These are phyloP conservation scores for Hyphopichia fennica DNA, from an alignment of 1,139 yeast genomes.

Conservation along the genomic window DNA sequence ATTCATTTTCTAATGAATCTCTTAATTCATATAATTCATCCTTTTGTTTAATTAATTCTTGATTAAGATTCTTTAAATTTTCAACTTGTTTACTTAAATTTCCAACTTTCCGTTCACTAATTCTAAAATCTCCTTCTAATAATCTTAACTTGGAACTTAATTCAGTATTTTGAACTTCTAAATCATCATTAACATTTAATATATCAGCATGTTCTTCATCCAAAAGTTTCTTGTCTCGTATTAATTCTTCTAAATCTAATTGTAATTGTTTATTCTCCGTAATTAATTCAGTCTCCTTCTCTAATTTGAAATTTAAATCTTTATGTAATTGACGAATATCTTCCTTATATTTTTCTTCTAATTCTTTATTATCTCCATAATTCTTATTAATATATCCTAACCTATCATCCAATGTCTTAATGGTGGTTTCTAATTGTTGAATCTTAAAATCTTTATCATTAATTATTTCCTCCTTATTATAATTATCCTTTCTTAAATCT, in stretches of 20 bases:
- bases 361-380: slow-evolving; percentile 39
- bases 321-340: slow-evolving; percentile 61
- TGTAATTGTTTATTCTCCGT: slow-evolving; percentile 64
- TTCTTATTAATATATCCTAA: slow-evolving; percentile 52
- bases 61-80: slow-evolving; percentile 52
- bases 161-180: slow-evolving; percentile 43
- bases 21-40: slow-evolving; percentile 50
- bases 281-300: slow-evolving; percentile 62
- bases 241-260: slow-evolving; percentile 60
- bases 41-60: slow-evolving; percentile 50
- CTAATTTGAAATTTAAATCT: slow-evolving; percentile 57
- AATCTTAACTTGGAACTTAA: slow-evolving; percentile 48
- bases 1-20: slow-evolving; percentile 45
- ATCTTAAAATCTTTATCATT: slow-evolving; percentile 62
- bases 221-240: slow-evolving; percentile 45
- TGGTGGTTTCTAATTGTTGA: slow-evolving; percentile 48
- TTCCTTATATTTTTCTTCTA: slow-evolving; percentile 46
- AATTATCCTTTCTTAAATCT: slow-evolving; percentile 54
- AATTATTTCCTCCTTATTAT: slow-evolving; percentile 56
- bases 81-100: slow-evolving; percentile 52
- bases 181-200: slow-evolving; percentile 50
- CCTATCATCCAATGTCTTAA: slow-evolving; percentile 48
- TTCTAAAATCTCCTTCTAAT: slow-evolving; percentile 44
- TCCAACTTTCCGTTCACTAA: slow-evolving; percentile 45
- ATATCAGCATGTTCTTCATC: slow-evolving; percentile 54